These are phyloP conservation scores for Solanum etuberosum DNA, from an alignment of 257 asterid genomes.

Conservation along the genomic window DNA sequence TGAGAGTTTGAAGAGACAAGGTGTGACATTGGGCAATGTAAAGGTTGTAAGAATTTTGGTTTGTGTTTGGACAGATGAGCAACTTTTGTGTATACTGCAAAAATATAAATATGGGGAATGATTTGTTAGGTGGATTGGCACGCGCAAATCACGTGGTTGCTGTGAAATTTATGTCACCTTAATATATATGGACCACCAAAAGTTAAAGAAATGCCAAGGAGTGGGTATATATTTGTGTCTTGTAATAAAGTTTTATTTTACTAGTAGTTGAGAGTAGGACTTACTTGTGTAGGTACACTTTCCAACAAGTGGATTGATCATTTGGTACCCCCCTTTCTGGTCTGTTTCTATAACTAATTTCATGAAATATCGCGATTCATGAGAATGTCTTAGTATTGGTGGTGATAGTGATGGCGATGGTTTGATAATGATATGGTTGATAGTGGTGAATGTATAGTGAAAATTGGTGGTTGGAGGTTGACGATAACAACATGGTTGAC, in stretches of 20 bases:
- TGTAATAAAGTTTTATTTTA: not conserved
- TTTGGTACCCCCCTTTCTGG: not conserved
- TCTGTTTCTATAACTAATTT: not conserved
- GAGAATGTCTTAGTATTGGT: no score
- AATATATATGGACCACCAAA: not conserved
- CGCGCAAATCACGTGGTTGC: not conserved
- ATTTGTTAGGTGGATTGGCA: not conserved
- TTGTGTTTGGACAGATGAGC: not conserved
- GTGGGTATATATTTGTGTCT: not conserved
- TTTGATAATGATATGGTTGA: not conserved
- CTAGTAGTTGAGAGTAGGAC: not conserved
- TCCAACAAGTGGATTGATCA: not conserved
- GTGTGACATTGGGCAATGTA: slow-evolving; percentile 22
- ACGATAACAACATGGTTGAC: not conserved
- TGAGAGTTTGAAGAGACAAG: not conserved
- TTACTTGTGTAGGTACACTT: not conserved
- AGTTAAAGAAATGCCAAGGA: not conserved
- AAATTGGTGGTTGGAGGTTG: no score
- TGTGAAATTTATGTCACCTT: not conserved
- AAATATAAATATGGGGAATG: not conserved
- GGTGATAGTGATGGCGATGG: not conserved
- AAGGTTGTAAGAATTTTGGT: not conserved
- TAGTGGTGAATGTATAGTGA: not conserved
- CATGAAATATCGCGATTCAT: not conserved
- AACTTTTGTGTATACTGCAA: not conserved